Percentiles rank a stretch among this genome's conserved stretches.
phyloP scores from a whole-genome alignment of 768 basidiomycete genomes.

The Lentinula edodes region DNA sequence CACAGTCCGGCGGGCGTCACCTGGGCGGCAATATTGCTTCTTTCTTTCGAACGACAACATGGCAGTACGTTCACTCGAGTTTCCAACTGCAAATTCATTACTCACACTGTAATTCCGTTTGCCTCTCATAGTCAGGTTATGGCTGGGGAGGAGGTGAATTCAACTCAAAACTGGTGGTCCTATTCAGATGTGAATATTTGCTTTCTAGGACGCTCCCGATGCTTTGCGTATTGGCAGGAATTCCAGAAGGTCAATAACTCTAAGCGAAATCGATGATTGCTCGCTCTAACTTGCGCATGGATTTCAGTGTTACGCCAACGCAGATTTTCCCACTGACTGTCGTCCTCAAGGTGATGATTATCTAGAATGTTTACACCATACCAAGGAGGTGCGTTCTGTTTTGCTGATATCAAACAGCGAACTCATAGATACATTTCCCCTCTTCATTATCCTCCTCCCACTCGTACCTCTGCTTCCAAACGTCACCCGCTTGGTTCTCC shows the following conservation, averaged over 20 bases:
- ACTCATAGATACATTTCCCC: background rate
- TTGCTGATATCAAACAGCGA: conserved; percentile 18
- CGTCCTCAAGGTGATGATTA: conserved; percentile 75
- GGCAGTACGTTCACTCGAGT: background rate
- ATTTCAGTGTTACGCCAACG: conserved; percentile 75
- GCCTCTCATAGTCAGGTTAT: conserved; percentile 52
- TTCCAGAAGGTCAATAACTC: conserved; percentile 54
- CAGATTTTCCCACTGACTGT: conserved; percentile 74
- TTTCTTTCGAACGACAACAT: background rate
- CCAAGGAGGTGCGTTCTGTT: conserved; percentile 65
- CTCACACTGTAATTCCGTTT: background rate
- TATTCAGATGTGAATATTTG: background rate
- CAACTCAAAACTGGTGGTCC: background rate
- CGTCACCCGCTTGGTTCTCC: conserved; percentile 4
- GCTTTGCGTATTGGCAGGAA: conserved; percentile 92
- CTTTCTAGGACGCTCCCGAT: conserved; percentile 70
- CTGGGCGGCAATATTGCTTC: background rate
- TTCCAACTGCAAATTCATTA: background rate
- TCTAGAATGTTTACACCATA: conserved; percentile 85
- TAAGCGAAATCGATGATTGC: background rate
- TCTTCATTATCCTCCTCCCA: background rate
- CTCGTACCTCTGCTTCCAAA: background rate
- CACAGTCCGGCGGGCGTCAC: no score
- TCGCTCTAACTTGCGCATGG: background rate
- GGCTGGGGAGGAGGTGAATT: conserved; percentile 41